Conservation (phyloP, 208 protist genomes). For the Endotrypanum monterogeii region DNA sequence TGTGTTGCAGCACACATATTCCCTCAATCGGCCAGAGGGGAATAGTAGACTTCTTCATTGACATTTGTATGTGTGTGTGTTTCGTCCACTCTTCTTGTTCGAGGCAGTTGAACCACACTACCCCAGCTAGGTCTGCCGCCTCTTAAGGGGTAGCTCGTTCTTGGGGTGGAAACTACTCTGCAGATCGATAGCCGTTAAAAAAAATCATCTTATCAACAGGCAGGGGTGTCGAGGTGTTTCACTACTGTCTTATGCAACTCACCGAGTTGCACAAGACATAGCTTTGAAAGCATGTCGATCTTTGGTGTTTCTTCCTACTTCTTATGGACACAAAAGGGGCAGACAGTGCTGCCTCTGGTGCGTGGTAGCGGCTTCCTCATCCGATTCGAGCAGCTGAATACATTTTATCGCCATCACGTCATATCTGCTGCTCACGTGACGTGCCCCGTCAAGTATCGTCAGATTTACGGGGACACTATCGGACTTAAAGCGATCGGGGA, state of each 20-base stretch:
- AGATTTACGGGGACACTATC: slow-evolving; percentile 69
- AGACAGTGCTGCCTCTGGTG: slow-evolving; percentile 79
- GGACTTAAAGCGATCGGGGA: slow-evolving; percentile 84
- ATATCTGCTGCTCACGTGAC: slow-evolving; percentile 84
- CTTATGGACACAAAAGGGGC: slow-evolving; percentile 88
- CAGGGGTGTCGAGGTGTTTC: background rate
- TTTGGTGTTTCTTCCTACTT: slow-evolving; percentile 88
- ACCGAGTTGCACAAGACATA: background rate
- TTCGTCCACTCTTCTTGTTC: background rate
- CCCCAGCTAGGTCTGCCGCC: background rate
- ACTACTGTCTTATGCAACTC: background rate
- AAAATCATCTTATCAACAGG: background rate
- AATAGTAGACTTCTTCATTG: background rate
- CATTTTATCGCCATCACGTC: slow-evolving; percentile 84
- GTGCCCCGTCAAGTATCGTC: slow-evolving; percentile 68
- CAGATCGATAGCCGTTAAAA: background rate
- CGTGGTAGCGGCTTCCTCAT: slow-evolving; percentile 86
- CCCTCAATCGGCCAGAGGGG: background rate
- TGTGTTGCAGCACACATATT: background rate
- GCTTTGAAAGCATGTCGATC: slow-evolving; percentile 50
- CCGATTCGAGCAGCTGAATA: slow-evolving; percentile 57
- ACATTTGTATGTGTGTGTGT: background rate
- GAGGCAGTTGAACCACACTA: background rate
- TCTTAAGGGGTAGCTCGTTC: background rate
- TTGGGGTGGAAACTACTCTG: background rate